Percentiles rank a stretch among this genome's conserved stretches.
Conservation (phyloP, 768 basidiomycete species). For the Boletus coccyginus region DNA sequence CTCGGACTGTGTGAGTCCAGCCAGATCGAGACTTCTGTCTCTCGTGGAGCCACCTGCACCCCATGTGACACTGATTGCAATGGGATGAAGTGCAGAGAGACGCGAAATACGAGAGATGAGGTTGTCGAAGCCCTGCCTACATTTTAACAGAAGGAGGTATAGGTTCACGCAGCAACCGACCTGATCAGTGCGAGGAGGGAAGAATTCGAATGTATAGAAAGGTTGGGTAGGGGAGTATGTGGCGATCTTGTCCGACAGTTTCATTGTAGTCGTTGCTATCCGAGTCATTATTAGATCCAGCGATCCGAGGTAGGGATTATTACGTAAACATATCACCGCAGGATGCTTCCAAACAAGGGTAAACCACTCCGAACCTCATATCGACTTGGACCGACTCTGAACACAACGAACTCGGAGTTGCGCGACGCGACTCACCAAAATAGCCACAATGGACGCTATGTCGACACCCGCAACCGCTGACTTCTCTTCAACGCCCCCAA, state of each 20-base stretch:
- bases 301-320: not conserved
- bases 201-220: constrained; percentile 95
- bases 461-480: constrained; percentile 74
- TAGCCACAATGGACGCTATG: constrained; percentile 44
- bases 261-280: constrained; percentile 46
- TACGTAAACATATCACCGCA: not conserved
- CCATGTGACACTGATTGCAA: constrained; percentile 94
- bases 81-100: constrained; percentile 69
- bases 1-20: constrained; percentile 67
- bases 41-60: constrained; percentile 94
- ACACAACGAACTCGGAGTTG: not conserved
- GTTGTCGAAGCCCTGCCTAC: constrained; percentile 81
- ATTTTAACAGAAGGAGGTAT: constrained; percentile 1
- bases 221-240: constrained; percentile 45
- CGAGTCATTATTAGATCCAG: not conserved
- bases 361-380: constrained; percentile 15
- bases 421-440: not conserved
- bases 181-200: constrained; percentile 92
- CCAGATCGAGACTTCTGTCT: constrained; percentile 84
- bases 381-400: constrained; percentile 13
- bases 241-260: constrained; percentile 67
- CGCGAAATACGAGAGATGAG: constrained; percentile 84
- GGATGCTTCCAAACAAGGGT: constrained; percentile 25
- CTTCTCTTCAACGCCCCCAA: constrained; percentile 85
- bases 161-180: constrained; percentile 33